Base-by-base conservation (phyloP, 345 rosid genomes). In the Microcos paniculata region DNA sequence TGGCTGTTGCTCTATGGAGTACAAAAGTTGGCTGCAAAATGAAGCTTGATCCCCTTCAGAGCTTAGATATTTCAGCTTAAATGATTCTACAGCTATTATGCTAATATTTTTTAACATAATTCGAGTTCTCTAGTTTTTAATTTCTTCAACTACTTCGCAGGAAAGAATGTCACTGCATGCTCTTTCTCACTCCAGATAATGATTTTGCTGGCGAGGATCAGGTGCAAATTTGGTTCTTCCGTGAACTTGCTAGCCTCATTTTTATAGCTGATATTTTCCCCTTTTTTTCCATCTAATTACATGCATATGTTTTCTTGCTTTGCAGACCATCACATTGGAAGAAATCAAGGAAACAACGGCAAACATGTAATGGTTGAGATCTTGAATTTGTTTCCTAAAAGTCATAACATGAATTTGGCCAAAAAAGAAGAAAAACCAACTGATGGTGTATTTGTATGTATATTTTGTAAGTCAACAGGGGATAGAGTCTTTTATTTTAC, bases 121-220 rank as follows among this genome's bases (percentile, higher is more conserved):
- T 43, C 8, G 52, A 31, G 23, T 14, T 62, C 33, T 61, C 63
- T 23, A 15, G 26, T 26, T 35, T 38, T 42, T 43, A 6, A 55
- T 6, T 55, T 18, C 16, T 53, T 14, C 35, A 38, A 40, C 46
- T 26, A 53, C 42, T 63, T 76, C 48, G 82, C 96, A 96, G 99
- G 94, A 96, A 90, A 85, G 99, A 96, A 80, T 96, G 99, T 81
- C 99, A 96, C 84, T 93, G 98, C 87, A 93, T 96, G 99, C 97
- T 96, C 75, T 96, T 96, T 86, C 91, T 96, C 71, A 96, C 97
- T 56, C 91, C 99, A 3, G 99, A 91, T 16, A 93, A 93, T 78
- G 99, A 96, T 90, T 96, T 93, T 81, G 93, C 97, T 0, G 99
- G 99, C 63, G 73, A 83, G 73, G 98, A 96, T 78, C 98, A 93